Base-by-base conservation (phyloP, 305 asterid species). In the Fraxinus platypoda region DNA sequence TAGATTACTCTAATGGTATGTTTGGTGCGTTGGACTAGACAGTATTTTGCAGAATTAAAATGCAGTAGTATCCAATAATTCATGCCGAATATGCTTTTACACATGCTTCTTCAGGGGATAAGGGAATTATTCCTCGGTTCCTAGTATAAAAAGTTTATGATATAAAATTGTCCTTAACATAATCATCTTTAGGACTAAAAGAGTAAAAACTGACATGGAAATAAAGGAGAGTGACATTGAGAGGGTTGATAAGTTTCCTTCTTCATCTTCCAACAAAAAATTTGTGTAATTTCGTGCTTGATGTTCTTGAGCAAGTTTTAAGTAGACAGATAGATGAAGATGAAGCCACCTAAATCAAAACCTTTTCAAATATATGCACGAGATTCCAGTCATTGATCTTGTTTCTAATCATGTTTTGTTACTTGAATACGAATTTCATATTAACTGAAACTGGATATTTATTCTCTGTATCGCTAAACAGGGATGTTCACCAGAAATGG, bases 401-500 rank as follows among this genome's bases (percentile, higher is more conserved):
- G 26, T 59, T 59, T 19, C 28, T 21, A 59, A 19, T 59, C 30
- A 19, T 59, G 70, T 59, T 21, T 21, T 6, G 28, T 19, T 59
- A 57, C 68, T 57, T 19, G 26, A n/a, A 19, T 76, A 38, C 17
- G 19, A 80, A 35, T 81, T 66, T 76, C 25, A 1, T 38, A 70
- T 74, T 19, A 77, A 74, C 81, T 86, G 78, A 83, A 75, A 19
- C 2, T 15, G 74, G 64, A 81, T 17, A 52, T 52, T 52, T 66
- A 70, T 81, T 54, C 41, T 79, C 34, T 37, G 25, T 33, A 78
- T 85, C 74, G 13, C 85, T 81, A 83, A 90, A 88, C 95, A 97
- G 99, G 90, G 99, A 97, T 79, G 99, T 97, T 66, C 99, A 97
- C 88, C 98, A 95, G 79, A 97, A 97, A 89, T 97, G 99, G 99